These are phyloP conservation scores for Chrysanthemum lavandulifolium DNA, from an alignment of 129 eudicot genomes.

Conservation along the genomic window DNA sequence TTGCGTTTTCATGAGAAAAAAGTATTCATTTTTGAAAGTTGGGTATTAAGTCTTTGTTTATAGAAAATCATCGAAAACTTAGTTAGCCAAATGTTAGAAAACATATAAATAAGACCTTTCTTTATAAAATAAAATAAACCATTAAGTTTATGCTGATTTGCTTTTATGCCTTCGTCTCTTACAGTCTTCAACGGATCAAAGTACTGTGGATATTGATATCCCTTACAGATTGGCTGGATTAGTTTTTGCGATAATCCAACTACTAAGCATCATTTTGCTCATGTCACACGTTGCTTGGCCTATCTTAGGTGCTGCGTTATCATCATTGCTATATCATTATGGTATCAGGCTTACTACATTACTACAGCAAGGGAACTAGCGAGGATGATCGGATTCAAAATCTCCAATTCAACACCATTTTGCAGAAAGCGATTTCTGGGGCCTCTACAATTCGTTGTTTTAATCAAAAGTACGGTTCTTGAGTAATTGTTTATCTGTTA, in stretches of 20 bases:
- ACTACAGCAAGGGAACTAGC: constrained; percentile 88
- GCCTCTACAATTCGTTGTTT: constrained; percentile 75
- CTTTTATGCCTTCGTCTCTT: constrained; percentile 8
- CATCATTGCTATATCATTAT: constrained; percentile 61
- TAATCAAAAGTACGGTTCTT: constrained; percentile 69
- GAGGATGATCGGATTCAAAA: constrained; percentile 78
- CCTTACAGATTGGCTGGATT: constrained; percentile 88
- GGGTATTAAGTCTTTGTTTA: too few species aligned
- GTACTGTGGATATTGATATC: constrained; percentile 79
- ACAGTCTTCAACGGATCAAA: constrained; percentile 92
- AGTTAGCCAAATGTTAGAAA: too few species aligned
- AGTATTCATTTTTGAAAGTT: too few species aligned
- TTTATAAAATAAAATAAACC: too few species aligned
- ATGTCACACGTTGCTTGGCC: constrained; percentile 89
- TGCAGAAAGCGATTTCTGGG: constrained; percentile 74
- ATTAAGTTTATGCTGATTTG: neutral
- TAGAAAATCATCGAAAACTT: too few species aligned
- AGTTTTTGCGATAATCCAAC: constrained; percentile 75
- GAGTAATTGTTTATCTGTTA: constrained; percentile 43
- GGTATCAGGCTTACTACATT: constrained; percentile 93
- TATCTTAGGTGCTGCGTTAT: constrained; percentile 48
- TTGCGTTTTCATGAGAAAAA: neutral
- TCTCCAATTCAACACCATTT: constrained; percentile 90
- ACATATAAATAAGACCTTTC: too few species aligned
- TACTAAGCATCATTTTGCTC: constrained; percentile 53